A percentile compares a stretch with the other conserved stretches of the same genome.
Evolutionary conservation across 257 asterid species (phyloP).

Genomic region (Jasminum sambac): DNA sequence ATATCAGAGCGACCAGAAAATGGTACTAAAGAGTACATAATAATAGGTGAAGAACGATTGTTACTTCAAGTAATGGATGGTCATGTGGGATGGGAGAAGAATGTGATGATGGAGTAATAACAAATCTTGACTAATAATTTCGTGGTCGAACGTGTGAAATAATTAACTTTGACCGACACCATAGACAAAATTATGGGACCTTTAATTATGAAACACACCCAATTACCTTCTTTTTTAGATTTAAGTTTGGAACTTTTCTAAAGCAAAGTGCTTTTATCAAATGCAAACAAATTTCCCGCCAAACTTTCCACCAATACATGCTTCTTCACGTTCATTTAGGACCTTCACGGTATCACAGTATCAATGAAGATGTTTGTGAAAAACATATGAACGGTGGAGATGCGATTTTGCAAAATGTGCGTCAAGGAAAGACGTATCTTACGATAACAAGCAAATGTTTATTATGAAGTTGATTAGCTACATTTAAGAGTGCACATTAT

Average conservation of each 20-base stretch:
- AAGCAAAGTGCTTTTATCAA: not conserved
- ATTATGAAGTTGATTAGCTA: too few relatives aligned
- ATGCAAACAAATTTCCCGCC: not conserved
- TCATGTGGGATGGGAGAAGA: not conserved
- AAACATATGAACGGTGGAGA: not conserved
- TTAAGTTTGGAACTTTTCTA: not conserved
- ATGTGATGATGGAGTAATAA: slow-evolving; percentile 31
- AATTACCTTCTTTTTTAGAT: not conserved
- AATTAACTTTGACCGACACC: slow-evolving; percentile 47
- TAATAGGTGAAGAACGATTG: not conserved
- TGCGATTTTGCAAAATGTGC: too few relatives aligned
- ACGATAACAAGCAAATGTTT: too few relatives aligned
- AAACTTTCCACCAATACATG: not conserved
- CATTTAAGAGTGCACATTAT: too few relatives aligned
- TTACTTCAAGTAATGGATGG: not conserved
- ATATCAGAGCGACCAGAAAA: not conserved
- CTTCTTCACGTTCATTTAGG: not conserved
- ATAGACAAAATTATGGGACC: slow-evolving; percentile 26
- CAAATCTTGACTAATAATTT: slow-evolving; percentile 11
- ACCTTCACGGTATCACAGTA: too few relatives aligned
- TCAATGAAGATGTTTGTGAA: not conserved
- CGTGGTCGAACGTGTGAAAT: slow-evolving; percentile 41
- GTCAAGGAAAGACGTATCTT: too few relatives aligned
- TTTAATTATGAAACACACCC: slow-evolving; percentile 19
- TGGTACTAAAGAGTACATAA: too few relatives aligned